Conservation (phyloP, 495 filamentous ascomycete species). For the Neurospora sp. region DNA sequence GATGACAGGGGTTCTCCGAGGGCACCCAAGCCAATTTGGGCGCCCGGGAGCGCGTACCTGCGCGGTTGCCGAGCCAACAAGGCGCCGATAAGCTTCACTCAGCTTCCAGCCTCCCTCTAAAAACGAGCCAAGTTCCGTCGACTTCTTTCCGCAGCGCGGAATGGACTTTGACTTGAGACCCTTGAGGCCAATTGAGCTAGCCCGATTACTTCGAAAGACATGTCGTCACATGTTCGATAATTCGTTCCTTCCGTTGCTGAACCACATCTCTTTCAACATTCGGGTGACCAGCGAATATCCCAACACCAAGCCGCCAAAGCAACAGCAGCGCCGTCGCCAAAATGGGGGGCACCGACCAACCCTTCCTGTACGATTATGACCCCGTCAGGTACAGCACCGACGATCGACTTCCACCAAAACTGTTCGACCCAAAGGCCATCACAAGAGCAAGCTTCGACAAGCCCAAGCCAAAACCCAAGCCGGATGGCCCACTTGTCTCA, state of each 20-base stretch:
- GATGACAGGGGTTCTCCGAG: not conserved
- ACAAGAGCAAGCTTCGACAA: conserved; percentile 60
- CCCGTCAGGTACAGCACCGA: conserved; percentile 31
- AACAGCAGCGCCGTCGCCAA: not conserved
- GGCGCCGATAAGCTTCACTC: not conserved
- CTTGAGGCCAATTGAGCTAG: not conserved
- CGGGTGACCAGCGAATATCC: not conserved
- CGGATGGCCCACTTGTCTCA: conserved; percentile 61
- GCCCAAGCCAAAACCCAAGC: conserved; percentile 54
- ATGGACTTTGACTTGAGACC: not conserved
- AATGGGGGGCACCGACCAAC: conserved; percentile 55
- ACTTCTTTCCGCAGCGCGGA: not conserved
- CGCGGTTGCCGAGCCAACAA: conserved; percentile 9
- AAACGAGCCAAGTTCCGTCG: not conserved
- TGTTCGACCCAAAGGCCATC: conserved; percentile 75
- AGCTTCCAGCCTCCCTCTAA: not conserved
- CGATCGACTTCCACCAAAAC: conserved; percentile 37
- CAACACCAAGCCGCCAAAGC: not conserved
- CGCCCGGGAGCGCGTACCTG: not conserved
- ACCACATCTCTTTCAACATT: not conserved
- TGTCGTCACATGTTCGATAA: not conserved
- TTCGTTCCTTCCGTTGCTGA: not conserved
- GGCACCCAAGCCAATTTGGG: not conserved
- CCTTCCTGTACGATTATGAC: conserved; percentile 61
- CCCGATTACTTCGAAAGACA: not conserved